Percentiles rank a stretch among this genome's conserved stretches.
Conservation (phyloP, 2,329 filamentous ascomycete genomes). For the Fusarium annulatum region DNA sequence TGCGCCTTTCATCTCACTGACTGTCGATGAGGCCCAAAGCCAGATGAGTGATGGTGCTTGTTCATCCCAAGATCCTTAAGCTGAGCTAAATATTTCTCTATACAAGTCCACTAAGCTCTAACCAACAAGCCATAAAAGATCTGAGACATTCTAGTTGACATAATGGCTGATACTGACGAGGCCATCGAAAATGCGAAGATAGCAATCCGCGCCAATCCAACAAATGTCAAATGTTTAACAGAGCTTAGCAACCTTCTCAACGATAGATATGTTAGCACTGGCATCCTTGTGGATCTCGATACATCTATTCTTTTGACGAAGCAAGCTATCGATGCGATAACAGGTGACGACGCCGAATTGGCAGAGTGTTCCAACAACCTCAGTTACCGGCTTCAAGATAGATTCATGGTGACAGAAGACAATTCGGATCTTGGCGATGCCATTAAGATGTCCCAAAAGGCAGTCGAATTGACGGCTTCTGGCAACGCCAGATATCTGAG, state of each 20-base stretch:
- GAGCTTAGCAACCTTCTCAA: not conserved
- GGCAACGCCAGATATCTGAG: not conserved
- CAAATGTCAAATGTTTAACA: rapidly evolving
- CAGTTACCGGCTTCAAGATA: not conserved
- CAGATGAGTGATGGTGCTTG: not conserved
- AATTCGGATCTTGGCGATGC: not conserved
- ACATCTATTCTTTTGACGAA: not conserved
- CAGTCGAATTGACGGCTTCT: not conserved
- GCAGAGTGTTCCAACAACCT: not conserved
- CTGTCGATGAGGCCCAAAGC: not conserved
- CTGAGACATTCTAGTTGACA: not conserved
- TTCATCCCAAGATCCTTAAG: not conserved
- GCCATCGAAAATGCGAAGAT: not conserved
- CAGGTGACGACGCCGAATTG: rapidly evolving
- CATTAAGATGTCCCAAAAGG: not conserved
- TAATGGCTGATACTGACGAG: not conserved
- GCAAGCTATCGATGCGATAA: not conserved
- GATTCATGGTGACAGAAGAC: not conserved
- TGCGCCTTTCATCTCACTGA: not conserved
- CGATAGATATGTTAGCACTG: not conserved
- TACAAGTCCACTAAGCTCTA: not conserved
- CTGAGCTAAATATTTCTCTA: not conserved
- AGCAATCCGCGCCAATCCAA: not conserved
- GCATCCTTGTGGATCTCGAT: not conserved
- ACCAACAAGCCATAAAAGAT: not conserved